phyloP scores from a whole-genome alignment of 441 rosid species.

The Pelargonium cotyledonis region DNA sequence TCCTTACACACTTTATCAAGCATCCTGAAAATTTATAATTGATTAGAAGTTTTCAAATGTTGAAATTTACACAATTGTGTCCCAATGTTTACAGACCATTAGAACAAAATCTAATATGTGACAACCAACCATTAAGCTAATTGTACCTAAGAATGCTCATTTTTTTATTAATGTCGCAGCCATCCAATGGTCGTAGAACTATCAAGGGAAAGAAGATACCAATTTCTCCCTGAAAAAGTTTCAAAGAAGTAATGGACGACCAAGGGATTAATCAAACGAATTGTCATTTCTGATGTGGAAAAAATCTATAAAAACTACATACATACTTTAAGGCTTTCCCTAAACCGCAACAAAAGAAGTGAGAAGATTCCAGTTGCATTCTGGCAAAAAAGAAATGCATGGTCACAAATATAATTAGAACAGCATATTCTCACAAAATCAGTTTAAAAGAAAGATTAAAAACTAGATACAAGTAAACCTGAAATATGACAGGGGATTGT shows the following conservation, averaged over 20 bases:
- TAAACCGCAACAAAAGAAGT: slow-evolving; percentile 79
- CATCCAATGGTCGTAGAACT: slow-evolving; percentile 82
- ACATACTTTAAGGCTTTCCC: slow-evolving; percentile 97
- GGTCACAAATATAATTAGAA: slow-evolving; percentile 25
- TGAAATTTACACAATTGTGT: slow-evolving; percentile 9
- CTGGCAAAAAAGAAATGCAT: slow-evolving; percentile 48
- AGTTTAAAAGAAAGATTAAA: slow-evolving; percentile 17
- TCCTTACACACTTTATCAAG: slow-evolving; percentile 94
- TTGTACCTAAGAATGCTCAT: slow-evolving; percentile 81
- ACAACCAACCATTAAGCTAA: slow-evolving; percentile 24
- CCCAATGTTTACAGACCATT: slow-evolving; percentile 11
- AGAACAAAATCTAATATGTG: slow-evolving; percentile 18
- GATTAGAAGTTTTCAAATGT: slow-evolving; percentile 22
- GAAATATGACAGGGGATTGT: slow-evolving; percentile 81
- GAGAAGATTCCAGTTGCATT: slow-evolving; percentile 96
- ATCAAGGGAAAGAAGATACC: slow-evolving; percentile 98
- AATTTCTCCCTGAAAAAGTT: slow-evolving; percentile 80
- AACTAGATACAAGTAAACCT: slow-evolving; percentile 47
- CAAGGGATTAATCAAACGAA: slow-evolving; percentile 5
- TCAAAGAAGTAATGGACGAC: not conserved
- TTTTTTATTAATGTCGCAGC: slow-evolving; percentile 79
- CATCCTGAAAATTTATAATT: slow-evolving; percentile 55
- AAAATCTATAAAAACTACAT: slow-evolving; percentile 21
- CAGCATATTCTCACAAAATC: slow-evolving; percentile 17
- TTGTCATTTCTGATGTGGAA: slow-evolving; percentile 8